Evolutionary conservation across 306 rosid species (phyloP).

Genomic region (Senna tora): DNA sequence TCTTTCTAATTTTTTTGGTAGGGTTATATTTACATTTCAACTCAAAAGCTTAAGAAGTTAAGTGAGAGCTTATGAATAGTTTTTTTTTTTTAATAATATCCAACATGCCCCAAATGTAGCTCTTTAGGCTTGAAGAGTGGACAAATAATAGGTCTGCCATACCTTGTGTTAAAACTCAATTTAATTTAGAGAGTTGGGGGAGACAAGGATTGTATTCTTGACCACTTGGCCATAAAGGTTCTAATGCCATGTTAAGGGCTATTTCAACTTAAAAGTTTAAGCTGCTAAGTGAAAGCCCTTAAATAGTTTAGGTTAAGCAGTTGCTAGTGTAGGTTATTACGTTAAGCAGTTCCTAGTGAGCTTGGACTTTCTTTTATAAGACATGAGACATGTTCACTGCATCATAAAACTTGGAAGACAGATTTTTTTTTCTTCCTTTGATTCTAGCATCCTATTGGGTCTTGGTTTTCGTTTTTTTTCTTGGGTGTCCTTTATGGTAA

Average conservation of each 20-base stretch:
- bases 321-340: neutral
- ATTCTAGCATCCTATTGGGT: neutral
- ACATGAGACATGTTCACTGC: no score
- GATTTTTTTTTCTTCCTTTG: neutral
- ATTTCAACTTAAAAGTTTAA: neutral
- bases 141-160: neutral
- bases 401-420: neutral
- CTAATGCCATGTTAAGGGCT: neutral
- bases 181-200: neutral
- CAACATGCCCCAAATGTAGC: neutral
- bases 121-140: neutral
- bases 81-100: neutral
- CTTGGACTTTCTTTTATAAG: neutral
- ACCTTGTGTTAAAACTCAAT: neutral
- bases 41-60: neutral
- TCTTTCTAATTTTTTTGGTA: neutral
- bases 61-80: neutral
- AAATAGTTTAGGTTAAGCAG: no score
- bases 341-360: neutral
- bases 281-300: neutral
- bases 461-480: no score
- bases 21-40: no score
- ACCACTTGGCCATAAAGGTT: neutral
- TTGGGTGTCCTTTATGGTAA: neutral
- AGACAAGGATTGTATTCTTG: neutral